These are phyloP conservation scores for Penicillium sp. DNA, from an alignment of 2,329 filamentous ascomycete genomes.

Conservation along the genomic window DNA sequence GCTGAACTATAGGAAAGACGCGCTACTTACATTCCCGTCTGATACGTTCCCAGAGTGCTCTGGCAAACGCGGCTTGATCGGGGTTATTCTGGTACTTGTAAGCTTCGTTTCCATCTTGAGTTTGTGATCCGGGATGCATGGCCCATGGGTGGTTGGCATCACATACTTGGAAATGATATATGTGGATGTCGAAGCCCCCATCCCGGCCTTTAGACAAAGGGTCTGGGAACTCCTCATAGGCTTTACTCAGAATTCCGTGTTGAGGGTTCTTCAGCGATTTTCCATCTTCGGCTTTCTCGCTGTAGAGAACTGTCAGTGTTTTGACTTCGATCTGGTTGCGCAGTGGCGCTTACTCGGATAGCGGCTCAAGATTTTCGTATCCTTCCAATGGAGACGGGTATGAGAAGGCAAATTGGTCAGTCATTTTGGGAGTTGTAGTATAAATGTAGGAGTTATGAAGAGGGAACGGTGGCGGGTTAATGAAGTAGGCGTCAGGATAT, in stretches of 20 bases:
- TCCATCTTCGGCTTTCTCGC: conserved; percentile 64
- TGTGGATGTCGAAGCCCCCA: conserved; percentile 80
- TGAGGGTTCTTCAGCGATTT: conserved; percentile 71
- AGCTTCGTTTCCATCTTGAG: background rate
- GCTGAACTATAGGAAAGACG: background rate
- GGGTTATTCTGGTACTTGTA: conserved; percentile 49
- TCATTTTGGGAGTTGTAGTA: conserved; percentile 35
- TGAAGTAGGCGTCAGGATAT: background rate
- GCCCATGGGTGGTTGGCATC: too few relatives aligned
- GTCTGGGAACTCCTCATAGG: conserved; percentile 66
- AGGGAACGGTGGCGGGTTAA: background rate
- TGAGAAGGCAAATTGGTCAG: conserved; percentile 51
- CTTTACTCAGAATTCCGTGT: conserved; percentile 57
- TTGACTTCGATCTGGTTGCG: background rate
- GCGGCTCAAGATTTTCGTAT: conserved; percentile 47
- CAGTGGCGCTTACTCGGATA: conserved; percentile 42
- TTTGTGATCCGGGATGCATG: background rate
- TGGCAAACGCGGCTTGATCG: conserved; percentile 63
- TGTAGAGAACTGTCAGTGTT: conserved; percentile 20
- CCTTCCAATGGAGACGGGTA: conserved; percentile 55
- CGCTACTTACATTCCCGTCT: conserved; percentile 65
- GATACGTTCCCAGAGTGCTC: conserved; percentile 71
- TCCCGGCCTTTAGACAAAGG: conserved; percentile 63
- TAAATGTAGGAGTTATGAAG: background rate
- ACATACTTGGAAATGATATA: conserved; percentile 67